Evolutionary conservation across 768 basidiomycete genomes (phyloP), one percentile per base, ranked within the genome.

Genomic region (Lentinula lateritia): DNA sequence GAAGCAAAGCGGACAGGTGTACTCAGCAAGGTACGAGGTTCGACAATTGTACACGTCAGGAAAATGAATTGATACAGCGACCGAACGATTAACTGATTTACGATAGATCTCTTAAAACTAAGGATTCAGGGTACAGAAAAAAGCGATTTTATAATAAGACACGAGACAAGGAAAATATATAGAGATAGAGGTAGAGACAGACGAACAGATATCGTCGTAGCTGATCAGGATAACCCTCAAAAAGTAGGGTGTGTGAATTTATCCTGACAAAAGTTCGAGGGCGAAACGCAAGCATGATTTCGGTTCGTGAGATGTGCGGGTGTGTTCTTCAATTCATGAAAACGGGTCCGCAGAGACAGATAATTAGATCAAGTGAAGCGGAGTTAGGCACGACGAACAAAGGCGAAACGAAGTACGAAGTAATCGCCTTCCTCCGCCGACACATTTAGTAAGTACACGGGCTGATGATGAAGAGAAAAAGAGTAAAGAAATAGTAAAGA

Each of bases 401-500:
- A 48, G 18, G 42, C 16, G 42, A 48, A 52, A 52, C 50, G n/a
- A 52, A 35, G 48, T 50, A 52, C 13, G 35, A 36, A 52, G 28
- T 34, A 52, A n/a, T 48, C 34, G 32, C 50, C 28, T 35, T 52
- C 8, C 32, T 34, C 50, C 50, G 35, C 34, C 50, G 50, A 52
- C 50, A 52, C 50, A 52, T 28, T 52, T 32, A 52, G 50, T 52
- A 52, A 34, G 13, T 52, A 52, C 50, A 52, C 18, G 15, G 13
- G 32, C 8, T 50, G 28, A 28, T 34, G n/a, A 23, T 12, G 35
- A 15, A 13, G 35, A 34, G 18, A 23, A 28, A 36, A 32, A 50
- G 48, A 32, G 38, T 39, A 39, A 39, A 50, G 70, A 75, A 73
- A 64, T 62, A 62, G 70, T 66, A 65, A 64, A 69, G 70, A 73